Percentiles rank a stretch among this genome's conserved stretches.
Evolutionary conservation across 108 stramenopile species (phyloP).

Genomic region (Aurantiochytrium sp.): DNA sequence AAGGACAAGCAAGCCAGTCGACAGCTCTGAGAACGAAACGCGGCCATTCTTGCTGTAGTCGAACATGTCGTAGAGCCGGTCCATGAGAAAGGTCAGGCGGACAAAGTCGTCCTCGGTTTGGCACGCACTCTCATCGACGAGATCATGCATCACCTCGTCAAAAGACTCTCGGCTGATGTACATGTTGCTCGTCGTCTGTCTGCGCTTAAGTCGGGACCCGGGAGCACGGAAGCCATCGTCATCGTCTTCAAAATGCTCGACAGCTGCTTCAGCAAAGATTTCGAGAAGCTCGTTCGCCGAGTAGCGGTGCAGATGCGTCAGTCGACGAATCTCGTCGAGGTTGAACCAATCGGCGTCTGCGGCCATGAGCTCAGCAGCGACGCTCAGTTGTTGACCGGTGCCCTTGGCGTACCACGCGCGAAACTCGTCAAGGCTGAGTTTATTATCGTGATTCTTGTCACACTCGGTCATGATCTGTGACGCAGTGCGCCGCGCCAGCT

Average conservation of each 20-base stretch:
- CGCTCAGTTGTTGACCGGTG: conserved; percentile 8
- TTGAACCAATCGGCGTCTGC: not conserved
- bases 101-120: conserved; percentile 6
- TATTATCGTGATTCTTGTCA: not conserved
- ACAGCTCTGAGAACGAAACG: conserved; percentile 17
- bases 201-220: not conserved
- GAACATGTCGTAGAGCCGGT: not conserved
- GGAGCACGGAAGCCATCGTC: not conserved
- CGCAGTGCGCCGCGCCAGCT: conserved; percentile 17
- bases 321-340: not conserved
- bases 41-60: not conserved
- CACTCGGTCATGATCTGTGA: not conserved
- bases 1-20: not conserved
- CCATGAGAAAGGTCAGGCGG: conserved; percentile 4
- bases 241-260: not conserved
- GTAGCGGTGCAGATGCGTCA: not conserved
- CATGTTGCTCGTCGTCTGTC: not conserved
- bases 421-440: conserved; percentile 15
- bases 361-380: conserved; percentile 11
- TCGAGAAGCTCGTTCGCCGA: not conserved
- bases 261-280: not conserved
- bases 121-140: not conserved
- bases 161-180: conserved; percentile 4
- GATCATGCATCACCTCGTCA: not conserved
- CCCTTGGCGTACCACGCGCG: conserved; percentile 12